These are phyloP conservation scores for Didymella pinodella DNA, from an alignment of 2,329 filamentous ascomycete genomes.

Conservation along the genomic window DNA sequence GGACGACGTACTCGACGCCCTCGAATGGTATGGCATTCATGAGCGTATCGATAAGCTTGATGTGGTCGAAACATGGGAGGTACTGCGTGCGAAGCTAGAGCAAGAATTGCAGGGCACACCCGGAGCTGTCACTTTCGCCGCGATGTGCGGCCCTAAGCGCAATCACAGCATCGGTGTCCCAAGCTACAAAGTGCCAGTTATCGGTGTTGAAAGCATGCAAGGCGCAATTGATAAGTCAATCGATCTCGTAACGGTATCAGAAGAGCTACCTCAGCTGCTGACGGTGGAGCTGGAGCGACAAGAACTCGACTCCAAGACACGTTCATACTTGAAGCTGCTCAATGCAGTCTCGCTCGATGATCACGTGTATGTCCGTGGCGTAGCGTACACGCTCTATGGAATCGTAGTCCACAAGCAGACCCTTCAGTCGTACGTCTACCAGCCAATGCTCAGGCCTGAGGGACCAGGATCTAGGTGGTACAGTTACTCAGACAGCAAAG, in stretches of 20 bases:
- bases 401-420: constrained; percentile 67
- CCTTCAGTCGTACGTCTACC: constrained; percentile 66
- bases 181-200: constrained; percentile 48
- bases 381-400: constrained; percentile 65
- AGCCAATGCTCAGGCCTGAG: constrained; percentile 66
- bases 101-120: constrained; percentile 60
- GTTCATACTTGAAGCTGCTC: constrained; percentile 65
- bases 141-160: constrained; percentile 57
- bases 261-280: constrained; percentile 58
- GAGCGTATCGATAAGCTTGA: constrained; percentile 55
- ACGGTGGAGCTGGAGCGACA: constrained; percentile 66
- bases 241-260: constrained; percentile 32
- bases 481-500: constrained; percentile 62
- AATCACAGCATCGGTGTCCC: constrained; percentile 45
- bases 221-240: constrained; percentile 50
- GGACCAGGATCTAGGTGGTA: constrained; percentile 66
- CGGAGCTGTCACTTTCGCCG: constrained; percentile 51
- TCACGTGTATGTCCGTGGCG: constrained; percentile 57
- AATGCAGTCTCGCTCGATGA: constrained; percentile 66
- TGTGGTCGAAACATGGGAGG: constrained; percentile 64
- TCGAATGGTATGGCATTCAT: constrained; percentile 53
- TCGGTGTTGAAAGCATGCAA: constrained; percentile 51
- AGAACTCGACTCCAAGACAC: constrained; percentile 60
- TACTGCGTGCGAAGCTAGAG: constrained; percentile 60
- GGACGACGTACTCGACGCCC: constrained; percentile 46